Evolutionary conservation across 306 rosid species (phyloP), one percentile per base, ranked within the genome.

Genomic region (Prunus mume): DNA sequence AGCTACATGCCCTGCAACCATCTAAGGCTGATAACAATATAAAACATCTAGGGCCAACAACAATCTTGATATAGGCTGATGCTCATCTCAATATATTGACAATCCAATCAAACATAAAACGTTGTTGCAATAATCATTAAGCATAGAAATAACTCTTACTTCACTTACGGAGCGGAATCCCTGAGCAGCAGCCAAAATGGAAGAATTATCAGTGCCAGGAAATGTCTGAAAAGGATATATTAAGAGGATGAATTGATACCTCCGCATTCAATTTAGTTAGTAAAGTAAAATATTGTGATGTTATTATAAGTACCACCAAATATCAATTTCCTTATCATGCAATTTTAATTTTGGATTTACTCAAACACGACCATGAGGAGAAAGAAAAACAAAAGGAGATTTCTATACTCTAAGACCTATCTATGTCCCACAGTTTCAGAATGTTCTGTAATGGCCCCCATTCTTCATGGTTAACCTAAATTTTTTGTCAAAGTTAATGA

Each of bases 121-220:
- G 51, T 57, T 69, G 47, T 54, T 71, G 51, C 25, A 38, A 57
- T 3, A 78, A 72, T 55, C 15, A 76, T 12, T 76, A 38, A 25
- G 66, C n/a, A 15, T 27, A 62, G 47, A 65, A 45, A 66, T 43
- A 64, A 81, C 65, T 68, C 78, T 75, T 86, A 79, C 80, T 70
- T 84, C 89, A 83, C 89, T 86, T 74, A 87, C 85, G 27, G 96
- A 80, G 89, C 90, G 93, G 82, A 90, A 90, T 88, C 91, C 93
- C 81, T 90, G 97, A 81, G 90, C 70, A 69, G 82, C 73, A 77
- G 86, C 69, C 82, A 90, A 68, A 34, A 90, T 56, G 30, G 90
- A 76, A 65, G 97, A 85, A 78, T 80, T 90, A 58, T 94, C 97
- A 30, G 88, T 65, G n/a, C 89, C 90, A 28, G 94, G 79, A 85